Evolutionary conservation across 768 basidiomycete genomes (phyloP).

Genomic region (Suillus tomentosus): DNA sequence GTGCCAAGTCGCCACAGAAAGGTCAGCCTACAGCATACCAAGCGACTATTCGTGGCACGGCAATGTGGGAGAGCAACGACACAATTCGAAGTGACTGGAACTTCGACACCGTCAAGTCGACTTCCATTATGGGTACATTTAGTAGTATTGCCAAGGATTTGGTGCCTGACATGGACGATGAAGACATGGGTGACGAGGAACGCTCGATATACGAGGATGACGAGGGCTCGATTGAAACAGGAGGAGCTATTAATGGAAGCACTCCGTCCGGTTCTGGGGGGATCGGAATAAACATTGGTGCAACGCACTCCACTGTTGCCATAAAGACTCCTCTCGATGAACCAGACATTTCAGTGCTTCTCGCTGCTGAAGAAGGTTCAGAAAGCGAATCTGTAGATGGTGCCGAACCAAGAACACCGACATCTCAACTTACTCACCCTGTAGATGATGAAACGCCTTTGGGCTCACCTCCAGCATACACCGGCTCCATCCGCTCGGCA

Average conservation of each 20-base stretch:
- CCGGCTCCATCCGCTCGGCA: constrained; percentile 60
- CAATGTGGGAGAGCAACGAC: constrained; percentile 68
- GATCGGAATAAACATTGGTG: constrained; percentile 54
- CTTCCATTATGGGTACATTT: constrained; percentile 76
- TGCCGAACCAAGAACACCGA: constrained; percentile 37
- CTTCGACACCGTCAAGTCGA: constrained; percentile 83
- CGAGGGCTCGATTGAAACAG: constrained; percentile 61
- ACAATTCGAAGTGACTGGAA: constrained; percentile 94
- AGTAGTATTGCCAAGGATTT: constrained; percentile 73
- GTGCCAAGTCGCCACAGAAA: constrained; percentile 60
- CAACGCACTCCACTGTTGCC: constrained; percentile 71
- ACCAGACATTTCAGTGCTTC: constrained; percentile 43
- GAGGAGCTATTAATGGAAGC: constrained; percentile 66
- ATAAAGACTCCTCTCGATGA: constrained; percentile 50
- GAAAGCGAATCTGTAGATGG: constrained; percentile 44
- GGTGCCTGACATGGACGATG: constrained; percentile 59
- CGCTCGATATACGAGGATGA: constrained; percentile 42
- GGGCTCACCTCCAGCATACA: constrained; percentile 76
- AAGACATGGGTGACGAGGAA: constrained; percentile 48
- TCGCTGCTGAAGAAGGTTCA: constrained; percentile 37
- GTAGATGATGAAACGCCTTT: constrained; percentile 35
- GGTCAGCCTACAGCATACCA: constrained; percentile 52
- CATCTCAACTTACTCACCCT: constrained; percentile 25
- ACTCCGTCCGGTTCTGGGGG: constrained; percentile 43
- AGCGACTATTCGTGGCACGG: constrained; percentile 56